Conservation (phyloP, 768 basidiomycete species). For the Pleurotus pulmonarius region DNA sequence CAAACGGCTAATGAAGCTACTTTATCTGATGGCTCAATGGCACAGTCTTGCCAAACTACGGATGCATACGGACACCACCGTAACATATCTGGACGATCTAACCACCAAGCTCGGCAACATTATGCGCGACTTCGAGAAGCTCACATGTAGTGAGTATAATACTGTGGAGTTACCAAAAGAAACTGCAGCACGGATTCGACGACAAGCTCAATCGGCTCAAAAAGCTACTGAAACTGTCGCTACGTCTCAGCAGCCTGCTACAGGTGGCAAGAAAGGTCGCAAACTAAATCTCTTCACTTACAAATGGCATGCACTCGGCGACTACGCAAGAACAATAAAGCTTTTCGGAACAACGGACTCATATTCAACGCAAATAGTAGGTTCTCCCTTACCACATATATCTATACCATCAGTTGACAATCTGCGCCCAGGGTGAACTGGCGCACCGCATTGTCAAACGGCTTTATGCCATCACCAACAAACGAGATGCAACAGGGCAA, state of each 20-base stretch:
- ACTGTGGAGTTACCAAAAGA: slow-evolving; percentile 23
- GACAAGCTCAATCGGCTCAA: slow-evolving; percentile 9
- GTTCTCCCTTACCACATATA: neutral
- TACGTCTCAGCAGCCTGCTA: neutral
- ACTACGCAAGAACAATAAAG: slow-evolving; percentile 19
- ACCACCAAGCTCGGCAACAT: slow-evolving; percentile 23
- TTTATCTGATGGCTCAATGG: slow-evolving; percentile 30
- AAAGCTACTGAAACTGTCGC: neutral
- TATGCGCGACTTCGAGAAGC: slow-evolving; percentile 19
- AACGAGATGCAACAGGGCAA: slow-evolving; percentile 18
- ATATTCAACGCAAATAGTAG: slow-evolving; percentile 27
- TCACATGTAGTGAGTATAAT: slow-evolving; percentile 14
- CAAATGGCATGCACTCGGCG: slow-evolving; percentile 26
- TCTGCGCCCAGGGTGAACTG: slow-evolving; percentile 27
- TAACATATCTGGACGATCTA: slow-evolving; percentile 18
- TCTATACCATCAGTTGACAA: too few relatives aligned
- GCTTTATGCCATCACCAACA: slow-evolving; percentile 29
- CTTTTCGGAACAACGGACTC: slow-evolving; percentile 25
- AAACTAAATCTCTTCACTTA: slow-evolving; percentile 18
- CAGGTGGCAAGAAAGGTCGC: neutral
- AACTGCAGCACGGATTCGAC: slow-evolving; percentile 15
- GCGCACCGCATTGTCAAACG: slow-evolving; percentile 32
- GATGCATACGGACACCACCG: slow-evolving; percentile 31
- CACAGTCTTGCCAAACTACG: slow-evolving; percentile 32
- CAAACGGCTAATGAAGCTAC: slow-evolving; percentile 18